Percentiles rank a stretch among this genome's conserved stretches.
These are phyloP conservation scores for Candida sanyaensis DNA, from an alignment of 1,139 yeast species.

Conservation along the genomic window DNA sequence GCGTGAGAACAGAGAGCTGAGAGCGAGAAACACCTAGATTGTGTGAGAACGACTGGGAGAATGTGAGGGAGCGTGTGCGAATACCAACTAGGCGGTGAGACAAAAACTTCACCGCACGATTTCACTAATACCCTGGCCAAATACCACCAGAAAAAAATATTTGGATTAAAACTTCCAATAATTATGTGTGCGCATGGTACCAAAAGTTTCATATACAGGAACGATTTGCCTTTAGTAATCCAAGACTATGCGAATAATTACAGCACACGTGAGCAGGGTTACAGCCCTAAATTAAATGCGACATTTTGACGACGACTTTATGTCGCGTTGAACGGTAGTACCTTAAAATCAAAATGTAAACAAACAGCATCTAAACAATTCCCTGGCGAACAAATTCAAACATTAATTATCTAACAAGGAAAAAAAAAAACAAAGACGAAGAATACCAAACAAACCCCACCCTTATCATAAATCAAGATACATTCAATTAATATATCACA, in stretches of 20 bases:
- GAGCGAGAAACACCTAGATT: not conserved
- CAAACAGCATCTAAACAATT: slow-evolving; percentile 4
- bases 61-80: not conserved
- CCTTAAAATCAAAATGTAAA: slow-evolving; percentile 9
- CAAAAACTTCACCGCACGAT: too few relatives aligned
- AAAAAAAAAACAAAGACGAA: slow-evolving; percentile 2
- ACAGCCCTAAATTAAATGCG: not conserved
- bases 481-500: not conserved
- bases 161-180: too few relatives aligned
- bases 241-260: too few relatives aligned
- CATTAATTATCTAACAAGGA: not conserved
- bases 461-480: not conserved
- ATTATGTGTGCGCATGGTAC: too few relatives aligned
- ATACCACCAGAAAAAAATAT: too few relatives aligned
- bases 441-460: not conserved
- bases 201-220: too few relatives aligned
- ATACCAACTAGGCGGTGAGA: not conserved
- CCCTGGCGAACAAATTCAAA: slow-evolving; percentile 2
- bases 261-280: slow-evolving; percentile 5
- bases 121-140: too few relatives aligned
- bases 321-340: slow-evolving; percentile 4
- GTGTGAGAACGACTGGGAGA: not conserved
- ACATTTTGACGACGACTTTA: slow-evolving; percentile 4
- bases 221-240: too few relatives aligned
- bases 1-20: too few relatives aligned